Evolutionary conservation across 495 filamentous ascomycete genomes (phyloP).

Genomic region (Sporormia fimetaria): DNA sequence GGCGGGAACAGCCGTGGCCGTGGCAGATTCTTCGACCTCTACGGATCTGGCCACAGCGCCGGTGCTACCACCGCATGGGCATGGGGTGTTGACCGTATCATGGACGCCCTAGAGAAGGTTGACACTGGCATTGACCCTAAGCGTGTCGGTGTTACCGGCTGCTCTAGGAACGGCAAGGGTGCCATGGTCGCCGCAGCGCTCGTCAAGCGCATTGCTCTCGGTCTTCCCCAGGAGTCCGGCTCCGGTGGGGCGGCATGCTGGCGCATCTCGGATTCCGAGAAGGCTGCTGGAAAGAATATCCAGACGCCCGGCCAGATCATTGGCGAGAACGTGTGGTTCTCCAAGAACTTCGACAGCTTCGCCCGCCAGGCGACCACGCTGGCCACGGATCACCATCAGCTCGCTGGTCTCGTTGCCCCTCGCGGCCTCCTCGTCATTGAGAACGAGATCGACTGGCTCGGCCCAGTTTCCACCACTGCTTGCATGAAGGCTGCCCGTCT

Average conservation of each 20-base stretch:
- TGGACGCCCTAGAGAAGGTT: conserved; percentile 38
- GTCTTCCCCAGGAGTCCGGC: conserved; percentile 41
- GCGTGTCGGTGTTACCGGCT: conserved; percentile 38
- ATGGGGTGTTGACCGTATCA: conserved; percentile 39
- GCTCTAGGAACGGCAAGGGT: conserved; percentile 43
- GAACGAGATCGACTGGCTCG: conserved; percentile 39
- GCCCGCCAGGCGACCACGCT: conserved; percentile 21
- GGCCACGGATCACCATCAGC: conserved; percentile 37
- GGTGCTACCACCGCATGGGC: conserved; percentile 39
- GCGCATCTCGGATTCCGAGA: conserved; percentile 36
- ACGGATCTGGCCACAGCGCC: conserved; percentile 33
- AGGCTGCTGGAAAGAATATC: conserved; percentile 28
- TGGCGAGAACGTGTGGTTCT: conserved; percentile 40
- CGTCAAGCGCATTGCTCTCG: conserved; percentile 37
- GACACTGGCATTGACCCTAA: conserved; percentile 34
- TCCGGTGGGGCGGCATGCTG: conserved; percentile 41
- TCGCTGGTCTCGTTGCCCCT: conserved; percentile 35
- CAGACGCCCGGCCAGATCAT: conserved; percentile 39
- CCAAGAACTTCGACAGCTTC: conserved; percentile 30
- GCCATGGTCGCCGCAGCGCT: conserved; percentile 41
- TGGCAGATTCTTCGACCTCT: conserved; percentile 40
- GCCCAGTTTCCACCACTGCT: conserved; percentile 37
- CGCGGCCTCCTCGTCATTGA: conserved; percentile 35
- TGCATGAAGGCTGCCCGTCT: conserved; percentile 44
- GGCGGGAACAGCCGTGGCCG: conserved; percentile 17